Evolutionary conservation across 83 land plant genomes (phyloP), one percentile per base, ranked within the genome.

Genomic region (Picea abies): DNA sequence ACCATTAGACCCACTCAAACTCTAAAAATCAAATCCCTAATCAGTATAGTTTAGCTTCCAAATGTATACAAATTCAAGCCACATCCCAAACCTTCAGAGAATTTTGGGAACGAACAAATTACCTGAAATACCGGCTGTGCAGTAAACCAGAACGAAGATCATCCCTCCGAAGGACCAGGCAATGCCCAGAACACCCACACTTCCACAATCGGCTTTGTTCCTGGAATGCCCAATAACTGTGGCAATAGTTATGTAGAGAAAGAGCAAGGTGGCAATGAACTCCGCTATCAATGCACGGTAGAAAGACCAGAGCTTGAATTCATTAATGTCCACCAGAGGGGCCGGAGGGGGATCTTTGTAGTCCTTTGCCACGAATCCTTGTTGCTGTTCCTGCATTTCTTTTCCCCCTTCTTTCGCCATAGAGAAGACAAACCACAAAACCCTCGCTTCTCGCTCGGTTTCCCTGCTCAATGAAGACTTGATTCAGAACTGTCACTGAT

Each of bases 81-180:
- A 78, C 3, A 56, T 20, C 58, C 79, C 6, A 14, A 1, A 78
- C 62, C 35, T 29, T 10, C 64, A 77, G 6, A 3, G 56, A 52
- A 47, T 17, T 39, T 29, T 23, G 71, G 60, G 15, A 67, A 75
- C 49, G 39, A 76, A 10, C 73, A 23, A 16, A 19, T 20, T 19
- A 83, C 88, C 88, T 60, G 88, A 87, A 58, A 87, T 84, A 5
- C 88, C 88, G 62, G 88, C 88, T 65, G 88, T 87, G 83, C 88
- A 84, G 87, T 87, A 84, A 47, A 87, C 86, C 63, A 87, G 64
- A 29, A 87, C 58, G 61, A 87, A 87, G 79, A 87, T 87, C 88
- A 87, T 87, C 23, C 88, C 88, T 4, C 88, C 88, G 47, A 87
- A 87, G 11, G 88, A 83, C 88, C 88, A 87, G 44, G 88, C 88